Percentiles rank a stretch among this genome's conserved stretches.
phyloP scores from a whole-genome alignment of 495 filamentous ascomycete species.

The Usnea hakonensis region DNA sequence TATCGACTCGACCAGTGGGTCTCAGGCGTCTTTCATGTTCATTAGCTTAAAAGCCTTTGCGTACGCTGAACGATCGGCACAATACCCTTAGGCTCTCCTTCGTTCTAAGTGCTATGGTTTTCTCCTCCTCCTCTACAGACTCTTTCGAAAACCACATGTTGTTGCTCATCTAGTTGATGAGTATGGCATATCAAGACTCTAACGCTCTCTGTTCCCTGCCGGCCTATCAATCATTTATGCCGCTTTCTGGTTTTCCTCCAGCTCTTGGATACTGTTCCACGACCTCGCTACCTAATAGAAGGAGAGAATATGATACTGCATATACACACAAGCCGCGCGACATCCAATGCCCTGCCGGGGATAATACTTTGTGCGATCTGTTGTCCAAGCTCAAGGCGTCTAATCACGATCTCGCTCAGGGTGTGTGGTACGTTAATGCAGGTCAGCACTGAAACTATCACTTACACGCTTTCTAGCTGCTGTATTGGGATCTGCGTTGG shows the following conservation, averaged over 20 bases:
- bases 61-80: neutral
- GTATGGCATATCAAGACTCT: neutral
- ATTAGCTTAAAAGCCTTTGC: neutral
- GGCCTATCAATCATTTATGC: neutral
- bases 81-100: neutral
- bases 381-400: neutral
- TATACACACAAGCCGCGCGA: neutral
- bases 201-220: neutral
- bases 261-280: constrained; percentile 1
- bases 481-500: neutral
- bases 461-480: neutral
- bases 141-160: neutral
- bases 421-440: neutral
- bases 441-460: neutral
- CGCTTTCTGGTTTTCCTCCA: neutral
- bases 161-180: neutral
- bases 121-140: neutral
- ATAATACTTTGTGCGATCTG: neutral
- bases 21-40: neutral
- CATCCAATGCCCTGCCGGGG: neutral
- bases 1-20: neutral
- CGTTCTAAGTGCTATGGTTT: neutral
- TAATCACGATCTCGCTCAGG: neutral
- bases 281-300: neutral
- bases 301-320: neutral